Evolutionary conservation across 768 basidiomycete species (phyloP), one percentile per base, ranked within the genome.

Genomic region (Leccinum ochraceum): DNA sequence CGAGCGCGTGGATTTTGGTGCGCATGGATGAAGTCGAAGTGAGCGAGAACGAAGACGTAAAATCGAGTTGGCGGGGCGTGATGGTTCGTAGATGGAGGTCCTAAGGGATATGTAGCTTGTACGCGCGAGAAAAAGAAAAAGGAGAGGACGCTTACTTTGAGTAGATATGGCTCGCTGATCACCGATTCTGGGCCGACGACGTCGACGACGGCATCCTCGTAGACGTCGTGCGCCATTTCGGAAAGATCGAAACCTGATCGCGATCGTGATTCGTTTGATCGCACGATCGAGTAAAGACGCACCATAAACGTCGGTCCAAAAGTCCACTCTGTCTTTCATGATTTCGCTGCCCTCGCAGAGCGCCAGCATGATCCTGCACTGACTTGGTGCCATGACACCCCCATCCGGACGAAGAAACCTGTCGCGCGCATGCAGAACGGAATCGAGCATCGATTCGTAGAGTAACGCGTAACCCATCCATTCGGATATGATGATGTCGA

Each of bases 401-500:
- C 75, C 83, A 1, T 71, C 75, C 0, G 87, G 84, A 53, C 79
- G 78, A 34, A 98, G 80, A 77, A 94, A 98, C 22, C 88, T 83
- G 73, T 98, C 94, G 17, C 96, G 83, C 0, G 96, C 96, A 62
- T 79, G 77, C 20, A 99, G 78, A 17, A 99, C 96, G 2, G 95
- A 96, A 74, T 98, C 96, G 32, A 98, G 83, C 96, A 99, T 98
- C 48, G 90, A 92, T 75, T 99, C 96, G 74, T 98, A 98, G 22
- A 98, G 82, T 26, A 94, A 78, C 1, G 88, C 88, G 68, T 93
- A 94, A 16, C 88, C 94, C 96, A 98, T 98, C 96, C 96, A 98
- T 75, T 99, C 96, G 4, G 94, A 95, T 54, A 98, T 80, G 73
- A 99, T 95, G 60, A 99, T 84, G 72, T 99, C 96, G 24, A 98